Conservation (phyloP, 2,329 filamentous ascomycete species). For the Penicillium rolfsii region DNA sequence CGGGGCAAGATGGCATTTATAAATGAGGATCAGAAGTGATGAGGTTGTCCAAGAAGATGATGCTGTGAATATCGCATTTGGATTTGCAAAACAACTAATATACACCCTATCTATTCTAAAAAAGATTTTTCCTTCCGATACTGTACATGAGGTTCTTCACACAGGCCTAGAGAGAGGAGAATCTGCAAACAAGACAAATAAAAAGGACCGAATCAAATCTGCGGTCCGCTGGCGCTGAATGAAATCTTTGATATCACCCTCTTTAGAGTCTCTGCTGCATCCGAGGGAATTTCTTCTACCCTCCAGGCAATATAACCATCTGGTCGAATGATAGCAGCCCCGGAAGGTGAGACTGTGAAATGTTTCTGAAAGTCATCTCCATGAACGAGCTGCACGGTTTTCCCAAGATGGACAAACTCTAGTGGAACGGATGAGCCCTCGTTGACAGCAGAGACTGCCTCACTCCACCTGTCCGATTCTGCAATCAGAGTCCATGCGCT, state of each 20-base stretch:
- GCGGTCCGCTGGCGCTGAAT: conserved; percentile 5
- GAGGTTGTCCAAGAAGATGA: not conserved
- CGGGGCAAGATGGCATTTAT: not conserved
- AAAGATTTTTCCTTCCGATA: not conserved
- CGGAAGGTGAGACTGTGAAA: conserved; percentile 34
- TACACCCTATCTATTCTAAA: not conserved
- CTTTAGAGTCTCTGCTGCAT: not conserved
- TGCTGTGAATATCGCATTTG: not conserved
- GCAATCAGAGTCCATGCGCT: conserved; percentile 33
- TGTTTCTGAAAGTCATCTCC: conserved; percentile 22
- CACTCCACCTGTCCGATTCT: conserved; percentile 23
- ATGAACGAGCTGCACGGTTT: conserved; percentile 10
- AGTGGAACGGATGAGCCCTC: conserved; percentile 14
- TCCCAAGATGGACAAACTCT: conserved; percentile 16
- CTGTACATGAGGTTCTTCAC: not conserved
- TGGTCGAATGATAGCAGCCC: conserved; percentile 39
- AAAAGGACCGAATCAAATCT: not conserved
- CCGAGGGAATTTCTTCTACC: conserved; percentile 5
- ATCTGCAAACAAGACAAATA: not conserved
- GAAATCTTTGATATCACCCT: conserved; percentile 4
- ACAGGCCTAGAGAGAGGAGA: not conserved
- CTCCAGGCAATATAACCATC: conserved; percentile 44
- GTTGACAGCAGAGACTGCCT: conserved; percentile 18
- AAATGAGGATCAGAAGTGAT: not conserved
- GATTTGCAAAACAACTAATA: not conserved